These are phyloP conservation scores for Oldenlandia corymbosa DNA, from an alignment of 257 asterid genomes.

Conservation along the genomic window DNA sequence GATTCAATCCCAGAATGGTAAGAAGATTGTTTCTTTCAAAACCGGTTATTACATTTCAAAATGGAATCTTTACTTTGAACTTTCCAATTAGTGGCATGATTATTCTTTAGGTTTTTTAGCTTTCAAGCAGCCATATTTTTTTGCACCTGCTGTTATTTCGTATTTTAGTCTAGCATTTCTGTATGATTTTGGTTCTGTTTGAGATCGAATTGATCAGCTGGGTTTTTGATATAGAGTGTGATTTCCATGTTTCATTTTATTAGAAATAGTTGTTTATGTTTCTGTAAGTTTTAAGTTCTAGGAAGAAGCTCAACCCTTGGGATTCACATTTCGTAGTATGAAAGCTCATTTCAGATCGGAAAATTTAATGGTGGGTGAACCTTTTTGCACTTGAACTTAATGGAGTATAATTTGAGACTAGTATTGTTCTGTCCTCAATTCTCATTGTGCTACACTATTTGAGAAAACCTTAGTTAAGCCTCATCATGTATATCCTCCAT, in stretches of 20 bases:
- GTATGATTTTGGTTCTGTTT: conserved; percentile 2
- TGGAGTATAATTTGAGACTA: background rate
- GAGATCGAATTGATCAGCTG: background rate
- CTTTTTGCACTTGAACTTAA: background rate
- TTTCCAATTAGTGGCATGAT: background rate
- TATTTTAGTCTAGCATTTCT: background rate
- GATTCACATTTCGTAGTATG: background rate
- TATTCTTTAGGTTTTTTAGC: background rate
- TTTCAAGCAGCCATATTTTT: background rate
- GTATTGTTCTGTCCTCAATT: background rate
- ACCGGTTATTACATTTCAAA: background rate
- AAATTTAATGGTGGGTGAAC: background rate
- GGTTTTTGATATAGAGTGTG: background rate
- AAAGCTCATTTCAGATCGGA: background rate
- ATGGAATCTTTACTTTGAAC: background rate
- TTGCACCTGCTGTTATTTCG: background rate
- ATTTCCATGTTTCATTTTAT: background rate
- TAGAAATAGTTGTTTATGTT: too few species aligned
- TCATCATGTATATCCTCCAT: background rate
- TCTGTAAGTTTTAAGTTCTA: background rate
- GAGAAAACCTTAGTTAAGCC: background rate
- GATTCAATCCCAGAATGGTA: conserved; percentile 16
- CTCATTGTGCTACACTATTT: background rate
- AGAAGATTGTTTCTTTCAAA: too few species aligned
- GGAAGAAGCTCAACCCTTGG: background rate